Evolutionary conservation across 2,329 filamentous ascomycete species (phyloP).

Genomic region (Blastomyces gilchristii): DNA sequence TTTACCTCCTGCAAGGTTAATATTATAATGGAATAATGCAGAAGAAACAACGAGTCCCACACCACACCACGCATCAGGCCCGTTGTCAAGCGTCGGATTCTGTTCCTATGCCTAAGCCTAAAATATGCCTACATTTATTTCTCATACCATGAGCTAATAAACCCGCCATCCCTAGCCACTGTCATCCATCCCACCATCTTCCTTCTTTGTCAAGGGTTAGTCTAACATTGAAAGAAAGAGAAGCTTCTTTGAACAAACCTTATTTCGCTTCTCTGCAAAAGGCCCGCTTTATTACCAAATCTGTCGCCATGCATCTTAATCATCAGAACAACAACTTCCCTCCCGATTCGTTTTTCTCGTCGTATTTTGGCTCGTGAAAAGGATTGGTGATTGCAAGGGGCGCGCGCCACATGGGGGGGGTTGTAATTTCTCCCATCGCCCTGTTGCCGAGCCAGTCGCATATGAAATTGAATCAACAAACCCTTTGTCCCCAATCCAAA

Average conservation of each 20-base stretch:
- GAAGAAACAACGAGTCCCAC: neutral
- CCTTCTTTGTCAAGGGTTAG: neutral
- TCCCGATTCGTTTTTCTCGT: neutral
- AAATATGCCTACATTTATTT: neutral
- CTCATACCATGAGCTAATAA: neutral
- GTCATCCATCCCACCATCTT: neutral
- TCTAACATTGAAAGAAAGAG: neutral
- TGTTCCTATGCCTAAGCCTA: neutral
- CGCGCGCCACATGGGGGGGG: neutral
- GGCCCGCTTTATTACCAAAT: neutral
- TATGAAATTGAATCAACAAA: neutral
- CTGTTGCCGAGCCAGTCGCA: neutral
- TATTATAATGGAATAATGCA: no score
- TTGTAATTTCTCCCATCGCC: neutral
- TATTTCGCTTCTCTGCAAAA: neutral
- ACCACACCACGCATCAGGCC: neutral
- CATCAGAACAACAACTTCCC: neutral
- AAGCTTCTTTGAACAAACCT: neutral
- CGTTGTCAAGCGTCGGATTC: neutral
- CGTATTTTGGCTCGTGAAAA: neutral
- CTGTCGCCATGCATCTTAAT: neutral
- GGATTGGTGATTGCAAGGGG: neutral
- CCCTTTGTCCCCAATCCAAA: no score
- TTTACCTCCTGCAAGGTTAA: no score
- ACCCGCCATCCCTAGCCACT: neutral